Percentiles rank a stretch among this genome's conserved stretches.
Conservation (phyloP, 768 basidiomycete genomes). For the Floccularia luteovirens region DNA sequence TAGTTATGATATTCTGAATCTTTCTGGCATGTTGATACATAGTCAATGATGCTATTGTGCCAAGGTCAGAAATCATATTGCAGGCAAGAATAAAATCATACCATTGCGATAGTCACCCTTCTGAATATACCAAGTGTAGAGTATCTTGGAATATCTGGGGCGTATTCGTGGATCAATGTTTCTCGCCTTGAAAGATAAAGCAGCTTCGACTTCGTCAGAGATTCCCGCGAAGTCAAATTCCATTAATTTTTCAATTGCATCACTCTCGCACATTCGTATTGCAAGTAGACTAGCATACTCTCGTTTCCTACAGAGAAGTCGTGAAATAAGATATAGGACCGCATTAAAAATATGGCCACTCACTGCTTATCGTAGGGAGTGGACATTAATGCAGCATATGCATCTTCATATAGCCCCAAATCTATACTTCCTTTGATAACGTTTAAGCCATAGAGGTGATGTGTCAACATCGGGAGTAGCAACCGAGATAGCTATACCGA, state of each 20-base stretch:
- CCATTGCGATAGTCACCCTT: slow-evolving; percentile 90
- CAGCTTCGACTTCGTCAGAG: slow-evolving; percentile 80
- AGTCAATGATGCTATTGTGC: slow-evolving; percentile 20
- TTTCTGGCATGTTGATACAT: slow-evolving; percentile 93
- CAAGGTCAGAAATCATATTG: neutral
- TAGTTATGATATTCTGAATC: slow-evolving; percentile 48
- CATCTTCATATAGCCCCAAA: slow-evolving; percentile 75
- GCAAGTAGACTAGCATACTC: slow-evolving; percentile 80
- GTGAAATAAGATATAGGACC: slow-evolving; percentile 1
- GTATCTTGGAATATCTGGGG: slow-evolving; percentile 82
- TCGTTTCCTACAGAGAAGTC: slow-evolving; percentile 48
- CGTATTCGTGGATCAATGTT: slow-evolving; percentile 84
- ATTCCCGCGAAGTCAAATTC: slow-evolving; percentile 81
- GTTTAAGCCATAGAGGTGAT: slow-evolving; percentile 69
- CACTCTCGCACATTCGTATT: slow-evolving; percentile 88
- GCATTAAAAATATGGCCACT: slow-evolving; percentile 22
- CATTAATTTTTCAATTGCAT: slow-evolving; percentile 72
- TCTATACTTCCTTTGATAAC: slow-evolving; percentile 73
- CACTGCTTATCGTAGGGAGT: slow-evolving; percentile 75
- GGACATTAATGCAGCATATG: slow-evolving; percentile 72
- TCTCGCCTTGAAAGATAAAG: slow-evolving; percentile 86
- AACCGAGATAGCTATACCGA: slow-evolving; percentile 71
- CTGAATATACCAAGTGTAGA: slow-evolving; percentile 91
- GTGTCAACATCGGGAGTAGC: slow-evolving; percentile 47
- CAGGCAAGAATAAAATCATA: slow-evolving; percentile 28